Conservation (phyloP, 768 basidiomycete species). For the Sarcodon aspratus region DNA sequence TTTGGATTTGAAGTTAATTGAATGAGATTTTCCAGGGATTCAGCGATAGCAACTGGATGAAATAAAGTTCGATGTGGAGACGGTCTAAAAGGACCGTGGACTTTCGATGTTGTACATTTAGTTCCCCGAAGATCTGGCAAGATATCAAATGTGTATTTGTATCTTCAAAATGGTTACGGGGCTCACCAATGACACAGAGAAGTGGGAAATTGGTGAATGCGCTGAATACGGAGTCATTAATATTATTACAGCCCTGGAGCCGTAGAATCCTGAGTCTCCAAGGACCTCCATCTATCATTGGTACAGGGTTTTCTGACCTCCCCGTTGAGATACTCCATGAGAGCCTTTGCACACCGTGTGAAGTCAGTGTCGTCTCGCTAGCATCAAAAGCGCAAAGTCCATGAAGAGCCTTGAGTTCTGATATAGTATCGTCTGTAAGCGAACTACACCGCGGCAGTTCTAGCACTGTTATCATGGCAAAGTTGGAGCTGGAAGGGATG, state of each 20-base stretch:
- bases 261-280: slow-evolving; percentile 50
- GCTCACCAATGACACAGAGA: slow-evolving; percentile 50
- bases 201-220: slow-evolving; percentile 39
- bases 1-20: not conserved
- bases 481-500: slow-evolving; percentile 41
- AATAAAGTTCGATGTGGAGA: slow-evolving; percentile 7
- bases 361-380: slow-evolving; percentile 37
- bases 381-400: slow-evolving; percentile 55
- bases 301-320: slow-evolving; percentile 15
- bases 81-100: slow-evolving; percentile 4
- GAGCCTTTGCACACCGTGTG: slow-evolving; percentile 41
- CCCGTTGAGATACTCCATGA: slow-evolving; percentile 32
- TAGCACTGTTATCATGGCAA: slow-evolving; percentile 55
- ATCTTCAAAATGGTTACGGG: not conserved
- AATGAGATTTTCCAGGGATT: slow-evolving; percentile 3
- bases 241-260: slow-evolving; percentile 38
- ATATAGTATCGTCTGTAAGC: slow-evolving; percentile 48
- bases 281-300: slow-evolving; percentile 23
- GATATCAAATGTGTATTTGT: not conserved
- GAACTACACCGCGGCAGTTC: slow-evolving; percentile 42
- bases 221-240: slow-evolving; percentile 32
- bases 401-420: slow-evolving; percentile 38
- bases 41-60: slow-evolving; percentile 6
- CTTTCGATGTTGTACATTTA: slow-evolving; percentile 3
- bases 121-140: slow-evolving; percentile 20